Percentiles rank a stretch among this genome's conserved stretches.
phyloP scores from a whole-genome alignment of 345 rosid genomes.

The Brassica juncea region DNA sequence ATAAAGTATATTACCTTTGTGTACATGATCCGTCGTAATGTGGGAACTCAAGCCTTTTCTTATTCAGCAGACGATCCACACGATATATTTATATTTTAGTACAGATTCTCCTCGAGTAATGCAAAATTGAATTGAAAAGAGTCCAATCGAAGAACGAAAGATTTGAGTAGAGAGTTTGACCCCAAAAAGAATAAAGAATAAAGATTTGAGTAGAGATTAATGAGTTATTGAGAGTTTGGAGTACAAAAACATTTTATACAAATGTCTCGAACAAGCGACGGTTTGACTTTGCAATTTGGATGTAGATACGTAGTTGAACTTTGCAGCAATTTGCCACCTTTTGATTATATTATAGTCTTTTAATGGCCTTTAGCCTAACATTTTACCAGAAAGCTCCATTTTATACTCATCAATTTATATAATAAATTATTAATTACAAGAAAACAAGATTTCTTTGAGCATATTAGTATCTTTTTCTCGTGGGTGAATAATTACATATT shows the following conservation, averaged over 20 bases:
- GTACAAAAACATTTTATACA: conserved; percentile 11
- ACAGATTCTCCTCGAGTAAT: conserved; percentile 24
- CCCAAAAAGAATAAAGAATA: conserved; percentile 13
- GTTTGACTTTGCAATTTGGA: conserved; percentile 60
- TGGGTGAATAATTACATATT: background rate
- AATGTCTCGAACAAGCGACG: conserved; percentile 29
- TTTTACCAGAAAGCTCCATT: conserved; percentile 24
- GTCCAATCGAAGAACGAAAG: conserved; percentile 27
- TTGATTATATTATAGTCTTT: conserved; percentile 22
- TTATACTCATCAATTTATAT: background rate
- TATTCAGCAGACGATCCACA: conserved; percentile 51
- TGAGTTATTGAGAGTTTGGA: conserved; percentile 23
- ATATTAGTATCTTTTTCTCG: background rate
- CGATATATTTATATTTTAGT: conserved; percentile 20
- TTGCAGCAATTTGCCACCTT: conserved; percentile 46
- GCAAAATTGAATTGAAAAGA: conserved; percentile 8
- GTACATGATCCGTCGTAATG: background rate
- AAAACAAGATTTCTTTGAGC: background rate
- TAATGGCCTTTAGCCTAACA: conserved; percentile 64
- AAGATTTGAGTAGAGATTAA: conserved; percentile 38
- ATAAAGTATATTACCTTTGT: background rate
- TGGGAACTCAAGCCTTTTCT: conserved; percentile 46
- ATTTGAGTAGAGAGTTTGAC: background rate
- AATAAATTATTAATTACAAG: background rate
- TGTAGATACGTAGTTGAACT: conserved; percentile 51